Base-by-base conservation (phyloP, 1,284 basidiomycete species). In the Inonotus hispidus region DNA sequence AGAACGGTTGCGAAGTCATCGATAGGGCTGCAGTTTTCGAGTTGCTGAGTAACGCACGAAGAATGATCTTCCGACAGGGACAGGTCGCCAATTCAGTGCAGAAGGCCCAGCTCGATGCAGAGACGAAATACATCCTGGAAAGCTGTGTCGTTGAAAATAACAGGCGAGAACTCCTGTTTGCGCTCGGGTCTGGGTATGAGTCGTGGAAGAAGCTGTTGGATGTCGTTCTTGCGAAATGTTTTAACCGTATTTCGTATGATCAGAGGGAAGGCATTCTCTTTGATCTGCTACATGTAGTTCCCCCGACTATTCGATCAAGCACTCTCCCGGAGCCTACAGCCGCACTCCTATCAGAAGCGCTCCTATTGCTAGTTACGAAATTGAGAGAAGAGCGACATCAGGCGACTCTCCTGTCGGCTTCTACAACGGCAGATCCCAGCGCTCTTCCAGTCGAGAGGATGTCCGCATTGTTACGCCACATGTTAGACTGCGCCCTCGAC, bases 91-190 rank as follows among this genome's bases (percentile, higher is more conserved):
- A 83, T 0, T 71, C 79, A 8, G 77, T 80, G 0, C 85, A 92
- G 62, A 78, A 79, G n/a, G 83, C 90, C 13, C 84, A 87, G 60
- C 79, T 95, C 50, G 79, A 80, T 47, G 73, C 76, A 6, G 95
- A 97, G 73, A 85, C 81, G 1, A 75, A 74, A 0, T 94, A 93
- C 66, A 82, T 97, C 50, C 68, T 96, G 63, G 83, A 90, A 68
- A 91, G 90, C 59, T 90, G 93, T 63, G 88, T 86, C 0, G 80
- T 90, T 58, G 93, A 94, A 72, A 98, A 97, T 67, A 89, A 93
- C 71, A 83, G 91, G 32, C 83, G 93, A 11, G 85, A 92, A 69
- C 83, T 97, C 7, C 78, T 81, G 10, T 81, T 88, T 69, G 88
- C 92, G 8, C 79, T 88, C 43, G 82, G 82, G 2, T 77, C 78